Percentiles rank a stretch among this genome's conserved stretches.
Evolutionary conservation across 2,329 filamentous ascomycete genomes (phyloP).

Genomic region (Zymoseptoria passerinii): DNA sequence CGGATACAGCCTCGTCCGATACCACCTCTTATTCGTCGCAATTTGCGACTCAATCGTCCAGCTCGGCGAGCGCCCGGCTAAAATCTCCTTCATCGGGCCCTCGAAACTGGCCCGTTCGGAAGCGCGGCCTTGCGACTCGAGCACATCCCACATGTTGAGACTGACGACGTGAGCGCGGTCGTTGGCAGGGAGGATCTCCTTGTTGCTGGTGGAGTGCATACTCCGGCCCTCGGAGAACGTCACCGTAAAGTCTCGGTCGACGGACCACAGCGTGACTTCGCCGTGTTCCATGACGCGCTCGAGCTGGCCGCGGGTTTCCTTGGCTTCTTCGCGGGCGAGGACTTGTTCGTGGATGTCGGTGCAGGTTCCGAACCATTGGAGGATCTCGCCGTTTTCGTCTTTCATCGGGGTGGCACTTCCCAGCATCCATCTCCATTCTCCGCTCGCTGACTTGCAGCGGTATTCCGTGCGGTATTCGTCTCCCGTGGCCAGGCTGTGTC

Average conservation of each 20-base stretch:
- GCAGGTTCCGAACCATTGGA: slow-evolving; percentile 77
- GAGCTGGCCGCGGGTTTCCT: slow-evolving; percentile 60
- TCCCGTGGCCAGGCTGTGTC: slow-evolving; percentile 56
- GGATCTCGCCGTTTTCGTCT: slow-evolving; percentile 58
- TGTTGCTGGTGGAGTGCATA: slow-evolving; percentile 24
- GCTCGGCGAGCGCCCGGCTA: slow-evolving; percentile 52
- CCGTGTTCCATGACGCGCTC: slow-evolving; percentile 66
- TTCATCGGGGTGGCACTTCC: slow-evolving; percentile 59
- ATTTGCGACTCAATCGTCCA: slow-evolving; percentile 56
- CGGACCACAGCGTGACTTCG: slow-evolving; percentile 66
- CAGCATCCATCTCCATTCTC: slow-evolving; percentile 72
- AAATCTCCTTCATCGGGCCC: slow-evolving; percentile 54
- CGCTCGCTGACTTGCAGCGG: slow-evolving; percentile 56
- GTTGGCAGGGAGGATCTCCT: not conserved
- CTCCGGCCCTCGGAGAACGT: slow-evolving; percentile 61
- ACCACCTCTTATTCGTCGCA: slow-evolving; percentile 55
- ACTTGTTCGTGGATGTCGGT: slow-evolving; percentile 73
- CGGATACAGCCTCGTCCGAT: slow-evolving; percentile 62
- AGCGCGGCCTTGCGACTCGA: slow-evolving; percentile 32
- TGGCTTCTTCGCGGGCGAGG: slow-evolving; percentile 57
- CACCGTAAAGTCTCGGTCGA: slow-evolving; percentile 53
- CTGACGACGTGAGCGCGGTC: slow-evolving; percentile 39
- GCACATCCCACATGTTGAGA: slow-evolving; percentile 56
- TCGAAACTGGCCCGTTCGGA: slow-evolving; percentile 38
- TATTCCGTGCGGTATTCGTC: slow-evolving; percentile 64